Conservation (phyloP, 441 rosid genomes). For the Brassica balearica region DNA sequence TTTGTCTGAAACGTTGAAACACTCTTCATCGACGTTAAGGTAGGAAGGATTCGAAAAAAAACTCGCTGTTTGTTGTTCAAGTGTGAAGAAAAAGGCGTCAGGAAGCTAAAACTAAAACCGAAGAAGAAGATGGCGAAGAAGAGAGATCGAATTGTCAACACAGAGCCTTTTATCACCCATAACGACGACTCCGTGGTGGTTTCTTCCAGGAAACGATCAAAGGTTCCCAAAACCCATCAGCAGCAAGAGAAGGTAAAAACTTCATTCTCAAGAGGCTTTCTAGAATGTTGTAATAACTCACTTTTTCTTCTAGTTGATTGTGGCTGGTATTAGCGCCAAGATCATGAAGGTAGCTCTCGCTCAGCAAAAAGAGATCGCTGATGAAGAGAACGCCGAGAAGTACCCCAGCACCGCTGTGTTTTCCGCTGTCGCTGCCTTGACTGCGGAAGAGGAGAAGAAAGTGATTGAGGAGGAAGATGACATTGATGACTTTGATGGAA, state of each 20-base stretch:
- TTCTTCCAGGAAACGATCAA: constrained; percentile 66
- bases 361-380: constrained; percentile 81
- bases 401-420: constrained; percentile 49
- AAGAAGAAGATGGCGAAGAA: constrained; percentile 54
- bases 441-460: constrained; percentile 51
- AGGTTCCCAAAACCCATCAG: constrained; percentile 71
- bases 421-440: constrained; percentile 43
- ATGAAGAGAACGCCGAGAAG: constrained; percentile 60
- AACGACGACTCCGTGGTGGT: constrained; percentile 52
- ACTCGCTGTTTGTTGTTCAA: too few relatives aligned
- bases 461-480: constrained; percentile 62
- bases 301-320: constrained; percentile 53
- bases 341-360: constrained; percentile 82
- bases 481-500: constrained; percentile 72
- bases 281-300: not conserved
- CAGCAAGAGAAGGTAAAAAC: constrained; percentile 53
- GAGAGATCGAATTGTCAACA: constrained; percentile 65
- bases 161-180: constrained; percentile 67
- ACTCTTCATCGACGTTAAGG: too few relatives aligned
- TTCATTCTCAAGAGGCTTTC: not conserved
- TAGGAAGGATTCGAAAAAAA: too few relatives aligned
- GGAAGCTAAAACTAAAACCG: too few relatives aligned
- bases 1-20: too few relatives aligned
- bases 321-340: constrained; percentile 76
- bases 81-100: too few relatives aligned